Evolutionary conservation across 2,329 filamentous ascomycete genomes (phyloP).

Genomic region (Ceratocystis harringtonii): DNA sequence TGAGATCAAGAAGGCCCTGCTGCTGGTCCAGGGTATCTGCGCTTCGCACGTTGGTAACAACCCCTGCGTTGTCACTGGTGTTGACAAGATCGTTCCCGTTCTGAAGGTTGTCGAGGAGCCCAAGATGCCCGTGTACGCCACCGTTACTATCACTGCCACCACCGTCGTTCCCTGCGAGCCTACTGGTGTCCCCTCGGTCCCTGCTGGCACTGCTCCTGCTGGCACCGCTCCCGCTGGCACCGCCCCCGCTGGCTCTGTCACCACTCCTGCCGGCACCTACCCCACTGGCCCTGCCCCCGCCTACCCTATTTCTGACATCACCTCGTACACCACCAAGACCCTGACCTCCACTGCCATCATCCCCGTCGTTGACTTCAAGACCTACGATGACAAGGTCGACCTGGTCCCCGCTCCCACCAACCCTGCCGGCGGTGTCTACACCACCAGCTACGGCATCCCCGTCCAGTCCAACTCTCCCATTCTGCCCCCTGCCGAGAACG

Average conservation of each 20-base stretch:
- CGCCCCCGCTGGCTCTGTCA: slow-evolving; percentile 15
- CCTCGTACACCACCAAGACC: slow-evolving; percentile 32
- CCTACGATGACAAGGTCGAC: slow-evolving; percentile 18
- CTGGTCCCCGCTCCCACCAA: slow-evolving; percentile 18
- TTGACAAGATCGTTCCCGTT: slow-evolving; percentile 48
- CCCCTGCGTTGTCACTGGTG: slow-evolving; percentile 69
- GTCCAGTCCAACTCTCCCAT: slow-evolving; percentile 8
- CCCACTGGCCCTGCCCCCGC: background rate
- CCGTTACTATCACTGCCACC: slow-evolving; percentile 34
- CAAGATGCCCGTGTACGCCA: slow-evolving; percentile 21
- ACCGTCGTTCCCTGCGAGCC: slow-evolving; percentile 17
- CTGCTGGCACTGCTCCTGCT: slow-evolving; percentile 32
- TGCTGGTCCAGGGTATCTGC: slow-evolving; percentile 86
- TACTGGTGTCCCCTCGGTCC: slow-evolving; percentile 21
- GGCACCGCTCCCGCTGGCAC: slow-evolving; percentile 30
- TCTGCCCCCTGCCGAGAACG: background rate
- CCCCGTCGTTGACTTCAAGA: slow-evolving; percentile 37
- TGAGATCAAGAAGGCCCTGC: slow-evolving; percentile 54
- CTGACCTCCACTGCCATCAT: slow-evolving; percentile 38
- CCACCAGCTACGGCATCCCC: slow-evolving; percentile 6
- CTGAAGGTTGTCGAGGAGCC: slow-evolving; percentile 32
- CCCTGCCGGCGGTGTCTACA: slow-evolving; percentile 8
- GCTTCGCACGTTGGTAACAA: slow-evolving; percentile 58
- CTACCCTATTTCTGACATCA: slow-evolving; percentile 33
- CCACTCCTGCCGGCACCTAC: slow-evolving; percentile 11